A percentile compares a stretch with the other conserved stretches of the same genome.
Evolutionary conservation across 75 land plant genomes (phyloP).

Genomic region (Ceratopteris richardii): DNA sequence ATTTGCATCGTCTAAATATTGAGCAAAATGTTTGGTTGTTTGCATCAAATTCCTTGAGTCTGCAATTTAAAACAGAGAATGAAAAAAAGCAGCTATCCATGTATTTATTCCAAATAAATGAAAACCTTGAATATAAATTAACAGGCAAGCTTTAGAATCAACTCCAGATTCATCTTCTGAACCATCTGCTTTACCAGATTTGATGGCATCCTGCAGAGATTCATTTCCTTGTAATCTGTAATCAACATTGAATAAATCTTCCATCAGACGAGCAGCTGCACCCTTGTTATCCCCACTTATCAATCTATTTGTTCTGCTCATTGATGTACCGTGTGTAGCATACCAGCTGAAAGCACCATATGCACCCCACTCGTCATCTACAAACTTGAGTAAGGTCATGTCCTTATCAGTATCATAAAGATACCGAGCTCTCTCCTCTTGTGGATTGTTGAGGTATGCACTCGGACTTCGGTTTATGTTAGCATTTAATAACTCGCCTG

Average conservation of each 20-base stretch:
- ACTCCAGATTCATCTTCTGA: too few species aligned
- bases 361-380: slow-evolving; percentile 35
- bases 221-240: too few species aligned
- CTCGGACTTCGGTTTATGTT: slow-evolving; percentile 82
- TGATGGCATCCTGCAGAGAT: too few species aligned
- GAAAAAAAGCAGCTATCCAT: too few species aligned
- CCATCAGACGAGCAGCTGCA: slow-evolving; percentile 77
- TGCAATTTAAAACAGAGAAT: too few species aligned
- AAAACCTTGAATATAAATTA: too few species aligned
- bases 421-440: slow-evolving; percentile 51
- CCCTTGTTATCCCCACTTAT: slow-evolving; percentile 88
- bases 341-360: slow-evolving; percentile 69
- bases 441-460: slow-evolving; percentile 66
- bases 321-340: slow-evolving; percentile 77
- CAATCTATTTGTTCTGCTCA: slow-evolving; percentile 52
- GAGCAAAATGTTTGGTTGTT: background rate
- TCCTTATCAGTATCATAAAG: slow-evolving; percentile 41
- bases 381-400: slow-evolving; percentile 67
- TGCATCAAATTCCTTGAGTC: background rate
- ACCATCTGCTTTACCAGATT: too few species aligned
- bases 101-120: too few species aligned
- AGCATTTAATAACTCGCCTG: slow-evolving; percentile 61
- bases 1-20: too few species aligned
- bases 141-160: too few species aligned
- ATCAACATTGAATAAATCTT: slow-evolving; percentile 45